Evolutionary conservation across 225 moss, liverwort and hornwort species (phyloP), one percentile per base, ranked within the genome.

Genomic region (Sphagnum contortum): DNA sequence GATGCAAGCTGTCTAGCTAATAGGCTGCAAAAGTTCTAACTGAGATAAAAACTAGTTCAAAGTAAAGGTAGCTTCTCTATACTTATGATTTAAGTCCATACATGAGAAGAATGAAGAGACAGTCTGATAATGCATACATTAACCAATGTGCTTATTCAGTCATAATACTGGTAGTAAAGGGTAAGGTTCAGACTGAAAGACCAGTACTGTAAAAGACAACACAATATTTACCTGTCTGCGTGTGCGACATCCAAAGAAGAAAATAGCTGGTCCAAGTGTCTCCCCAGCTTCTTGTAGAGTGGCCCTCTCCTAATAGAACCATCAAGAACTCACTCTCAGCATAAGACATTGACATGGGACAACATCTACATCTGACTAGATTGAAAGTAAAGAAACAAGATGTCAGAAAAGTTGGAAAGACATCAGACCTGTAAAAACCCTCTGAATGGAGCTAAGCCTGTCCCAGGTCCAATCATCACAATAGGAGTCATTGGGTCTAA

Each of bases 161-260:
- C 29, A 29, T 29, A 29, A 29, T 29, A 29, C 29, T 29, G 29
- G 29, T 29, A 29, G 29, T 29, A 29, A 29, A 29, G 29, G 29
- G 29, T 29, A 29, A 29, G 29, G 29, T 29, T 29, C 1, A 29
- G 29, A 29, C 1, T 29, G 29, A 0, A 29, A 29, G 29, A 29
- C 29, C 29, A 29, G 29, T 29, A 29, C 29, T 29, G 29, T 0
- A 29, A 29, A 29, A 29, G 29, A 29, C 29, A 29, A 29, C 29
- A 29, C 29, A 29, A 29, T 29, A 29, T 29, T 29, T 45, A 81
- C 85, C 78, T 85, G 81, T 12, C 73, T 14, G 66, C 85, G 72
- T 0, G 90, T 82, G 47, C 96, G 87, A 57, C 96, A 98, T 57
- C 96, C 96, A 69, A 98, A 98, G 87, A 85, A 98, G n/a, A 98